phyloP scores from a whole-genome alignment of 2,329 filamentous ascomycete genomes.

The Penicillium sp. region DNA sequence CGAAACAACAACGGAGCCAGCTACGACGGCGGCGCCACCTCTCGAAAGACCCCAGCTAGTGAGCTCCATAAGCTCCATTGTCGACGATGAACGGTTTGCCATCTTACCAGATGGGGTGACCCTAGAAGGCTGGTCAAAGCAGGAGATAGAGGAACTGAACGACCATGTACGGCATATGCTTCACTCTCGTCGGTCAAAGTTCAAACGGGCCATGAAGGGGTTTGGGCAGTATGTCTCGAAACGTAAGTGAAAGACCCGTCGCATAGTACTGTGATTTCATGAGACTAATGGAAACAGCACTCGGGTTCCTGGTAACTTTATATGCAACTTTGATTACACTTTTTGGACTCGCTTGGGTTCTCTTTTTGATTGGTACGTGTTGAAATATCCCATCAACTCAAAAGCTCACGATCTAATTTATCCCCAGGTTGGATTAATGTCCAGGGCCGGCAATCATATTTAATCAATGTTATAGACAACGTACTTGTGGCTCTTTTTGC shows the following conservation, averaged over 20 bases:
- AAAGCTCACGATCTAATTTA: not conserved
- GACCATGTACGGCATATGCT: slow-evolving; percentile 86
- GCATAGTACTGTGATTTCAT: not conserved
- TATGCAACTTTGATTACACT: slow-evolving; percentile 80
- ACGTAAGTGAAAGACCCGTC: slow-evolving; percentile 46
- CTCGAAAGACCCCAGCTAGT: slow-evolving; percentile 30
- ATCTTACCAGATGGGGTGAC: slow-evolving; percentile 71
- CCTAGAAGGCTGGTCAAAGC: slow-evolving; percentile 69
- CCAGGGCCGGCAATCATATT: slow-evolving; percentile 65
- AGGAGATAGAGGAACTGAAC: slow-evolving; percentile 72
- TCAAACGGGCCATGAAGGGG: slow-evolving; percentile 74
- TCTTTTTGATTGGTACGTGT: slow-evolving; percentile 71
- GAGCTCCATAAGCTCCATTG: slow-evolving; percentile 62
- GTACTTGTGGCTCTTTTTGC: slow-evolving; percentile 68
- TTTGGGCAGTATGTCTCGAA: slow-evolving; percentile 75
- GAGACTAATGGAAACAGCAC: slow-evolving; percentile 41
- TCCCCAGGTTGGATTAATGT: slow-evolving; percentile 71
- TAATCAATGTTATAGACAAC: slow-evolving; percentile 67
- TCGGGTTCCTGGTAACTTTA: slow-evolving; percentile 78
- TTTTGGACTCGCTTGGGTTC: slow-evolving; percentile 82
- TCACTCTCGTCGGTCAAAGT: slow-evolving; percentile 72
- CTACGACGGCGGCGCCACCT: slow-evolving; percentile 19
- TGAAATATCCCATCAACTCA: not conserved
- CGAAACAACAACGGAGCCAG: slow-evolving; percentile 8
- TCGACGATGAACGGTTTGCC: slow-evolving; percentile 71